phyloP scores from a whole-genome alignment of 2,329 filamentous ascomycete species.

The Canariomyces notabilis region DNA sequence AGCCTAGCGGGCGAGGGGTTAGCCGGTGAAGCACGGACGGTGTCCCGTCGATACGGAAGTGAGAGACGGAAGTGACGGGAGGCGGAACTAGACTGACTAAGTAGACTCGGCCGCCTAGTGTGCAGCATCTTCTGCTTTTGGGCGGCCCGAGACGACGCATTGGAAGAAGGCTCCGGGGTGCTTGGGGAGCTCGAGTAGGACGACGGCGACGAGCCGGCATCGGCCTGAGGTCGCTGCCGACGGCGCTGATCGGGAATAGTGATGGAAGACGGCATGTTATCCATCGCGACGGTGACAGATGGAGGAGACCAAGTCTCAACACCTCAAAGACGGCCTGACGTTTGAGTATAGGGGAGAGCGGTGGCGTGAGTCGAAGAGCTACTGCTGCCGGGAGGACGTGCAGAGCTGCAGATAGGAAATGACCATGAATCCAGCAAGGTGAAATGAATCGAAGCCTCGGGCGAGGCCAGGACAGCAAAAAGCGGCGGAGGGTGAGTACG shows the following conservation, averaged over 20 bases:
- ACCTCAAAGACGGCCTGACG: neutral
- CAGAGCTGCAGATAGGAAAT: slow-evolving; percentile 20
- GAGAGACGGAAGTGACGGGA: slow-evolving; percentile 19
- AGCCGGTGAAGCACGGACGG: slow-evolving; percentile 22
- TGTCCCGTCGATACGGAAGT: neutral
- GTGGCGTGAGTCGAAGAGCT: slow-evolving; percentile 8
- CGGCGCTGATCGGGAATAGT: slow-evolving; percentile 49
- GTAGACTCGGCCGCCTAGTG: slow-evolving; percentile 54
- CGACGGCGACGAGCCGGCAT: slow-evolving; percentile 47
- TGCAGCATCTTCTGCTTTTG: slow-evolving; percentile 43
- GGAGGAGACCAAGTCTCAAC: neutral
- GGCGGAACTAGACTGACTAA: slow-evolving; percentile 56
- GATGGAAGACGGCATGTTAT: slow-evolving; percentile 62
- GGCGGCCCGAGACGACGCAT: slow-evolving; percentile 27
- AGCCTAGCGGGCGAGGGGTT: slow-evolving; percentile 46
- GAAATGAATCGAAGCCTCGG: neutral
- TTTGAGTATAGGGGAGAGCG: slow-evolving; percentile 5
- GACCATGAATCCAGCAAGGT: slow-evolving; percentile 20
- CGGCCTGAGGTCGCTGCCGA: slow-evolving; percentile 39
- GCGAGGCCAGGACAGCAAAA: neutral
- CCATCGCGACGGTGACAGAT: slow-evolving; percentile 14
- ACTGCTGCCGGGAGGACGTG: slow-evolving; percentile 19
- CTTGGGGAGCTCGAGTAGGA: slow-evolving; percentile 54
- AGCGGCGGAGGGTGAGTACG: neutral
- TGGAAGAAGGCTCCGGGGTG: slow-evolving; percentile 40